phyloP scores from a whole-genome alignment of 2,329 filamentous ascomycete genomes.

The Penicillium thymicola region DNA sequence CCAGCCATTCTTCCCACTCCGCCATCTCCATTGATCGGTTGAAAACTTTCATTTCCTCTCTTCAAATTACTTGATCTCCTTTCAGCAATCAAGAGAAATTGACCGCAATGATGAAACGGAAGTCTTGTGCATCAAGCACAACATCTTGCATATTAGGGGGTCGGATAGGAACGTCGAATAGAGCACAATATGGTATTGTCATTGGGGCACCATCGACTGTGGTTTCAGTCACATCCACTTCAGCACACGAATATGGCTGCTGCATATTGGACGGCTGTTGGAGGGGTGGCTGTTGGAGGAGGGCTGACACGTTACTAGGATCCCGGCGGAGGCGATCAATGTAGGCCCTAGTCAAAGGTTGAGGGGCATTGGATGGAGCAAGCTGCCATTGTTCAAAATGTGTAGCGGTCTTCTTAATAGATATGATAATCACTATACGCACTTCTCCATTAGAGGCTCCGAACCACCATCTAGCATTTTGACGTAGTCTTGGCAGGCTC shows the following conservation, averaged over 20 bases:
- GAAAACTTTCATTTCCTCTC: too few species aligned
- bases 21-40: too few species aligned
- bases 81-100: not conserved
- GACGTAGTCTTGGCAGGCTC: not conserved
- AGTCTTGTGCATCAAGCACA: not conserved
- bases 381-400: constrained; percentile 2
- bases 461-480: constrained; percentile 6
- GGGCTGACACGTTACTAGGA: not conserved
- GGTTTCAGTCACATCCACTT: not conserved
- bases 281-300: not conserved
- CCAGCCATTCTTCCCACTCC: too few species aligned
- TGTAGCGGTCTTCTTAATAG: not conserved
- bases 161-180: not conserved
- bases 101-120: not conserved
- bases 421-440: constrained; percentile 2
- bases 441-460: constrained; percentile 1
- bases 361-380: not conserved
- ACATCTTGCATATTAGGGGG: not conserved
- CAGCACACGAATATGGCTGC: not conserved
- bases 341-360: not conserved
- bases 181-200: not conserved
- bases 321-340: not conserved
- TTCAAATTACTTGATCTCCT: too few species aligned
- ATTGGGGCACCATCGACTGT: not conserved
- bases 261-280: not conserved